Percentiles rank a stretch among this genome's conserved stretches.
Conservation (phyloP, 805 yeast species). For the Cyberlindnera suaveolens region DNA sequence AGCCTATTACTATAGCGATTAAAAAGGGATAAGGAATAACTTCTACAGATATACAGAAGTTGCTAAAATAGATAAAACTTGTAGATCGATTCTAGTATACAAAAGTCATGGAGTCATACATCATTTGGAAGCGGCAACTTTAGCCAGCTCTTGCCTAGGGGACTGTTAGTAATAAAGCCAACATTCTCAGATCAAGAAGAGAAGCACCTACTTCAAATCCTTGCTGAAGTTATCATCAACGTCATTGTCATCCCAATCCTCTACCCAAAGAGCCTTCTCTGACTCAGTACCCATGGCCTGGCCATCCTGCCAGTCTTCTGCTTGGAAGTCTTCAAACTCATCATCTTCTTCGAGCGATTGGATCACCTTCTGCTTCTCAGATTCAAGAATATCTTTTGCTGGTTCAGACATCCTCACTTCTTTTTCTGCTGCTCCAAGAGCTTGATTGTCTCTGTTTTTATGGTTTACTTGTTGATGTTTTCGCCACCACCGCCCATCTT, state of each 20-base stretch:
- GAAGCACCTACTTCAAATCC: conserved; percentile 49
- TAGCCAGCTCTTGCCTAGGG: conserved; percentile 17
- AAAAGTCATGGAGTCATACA: conserved; percentile 1
- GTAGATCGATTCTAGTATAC: background rate
- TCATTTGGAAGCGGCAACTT: conserved; percentile 19
- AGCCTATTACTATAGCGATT: conserved; percentile 9
- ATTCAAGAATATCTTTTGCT: conserved; percentile 13
- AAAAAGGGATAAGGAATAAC: background rate
- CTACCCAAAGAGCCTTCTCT: conserved; percentile 80
- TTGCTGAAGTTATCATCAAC: conserved; percentile 83
- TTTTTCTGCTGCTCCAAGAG: conserved; percentile 5
- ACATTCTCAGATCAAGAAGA: no score
- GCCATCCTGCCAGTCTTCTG: conserved; percentile 72
- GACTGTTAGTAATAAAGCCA: background rate
- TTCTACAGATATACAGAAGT: no score
- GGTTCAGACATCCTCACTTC: conserved; percentile 8
- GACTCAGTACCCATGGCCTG: conserved; percentile 46
- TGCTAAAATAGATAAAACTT: no score
- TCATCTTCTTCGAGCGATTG: conserved; percentile 91
- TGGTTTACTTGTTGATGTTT: background rate
- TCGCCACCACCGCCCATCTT: background rate
- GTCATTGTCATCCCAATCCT: conserved; percentile 96
- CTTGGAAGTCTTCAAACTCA: conserved; percentile 95
- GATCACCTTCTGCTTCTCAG: conserved; percentile 28
- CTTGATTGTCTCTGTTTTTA: background rate